These are phyloP conservation scores for Chamaenerion angustifolium DNA, from an alignment of 345 rosid genomes.

Conservation along the genomic window DNA sequence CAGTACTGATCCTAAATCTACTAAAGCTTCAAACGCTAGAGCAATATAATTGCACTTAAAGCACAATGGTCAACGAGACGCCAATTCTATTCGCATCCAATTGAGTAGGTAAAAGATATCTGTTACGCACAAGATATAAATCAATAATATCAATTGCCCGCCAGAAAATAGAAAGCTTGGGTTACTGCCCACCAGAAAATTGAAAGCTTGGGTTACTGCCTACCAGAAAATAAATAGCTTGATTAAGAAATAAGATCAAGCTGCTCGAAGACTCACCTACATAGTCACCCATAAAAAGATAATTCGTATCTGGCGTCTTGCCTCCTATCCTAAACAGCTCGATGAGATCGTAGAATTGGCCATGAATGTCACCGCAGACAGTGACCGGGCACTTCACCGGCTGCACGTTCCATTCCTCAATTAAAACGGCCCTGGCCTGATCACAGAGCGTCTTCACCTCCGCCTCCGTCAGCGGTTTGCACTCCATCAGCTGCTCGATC, in stretches of 20 bases:
- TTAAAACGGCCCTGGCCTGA: constrained; percentile 80
- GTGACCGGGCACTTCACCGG: constrained; percentile 98
- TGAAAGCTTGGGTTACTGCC: too few species aligned
- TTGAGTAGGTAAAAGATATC: too few species aligned
- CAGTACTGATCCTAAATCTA: too few species aligned
- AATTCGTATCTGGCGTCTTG: constrained; percentile 85
- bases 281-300: constrained; percentile 97
- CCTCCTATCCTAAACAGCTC: constrained; percentile 95
- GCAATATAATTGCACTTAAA: too few species aligned
- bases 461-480: constrained; percentile 77
- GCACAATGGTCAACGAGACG: too few species aligned
- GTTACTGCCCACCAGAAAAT: neutral
- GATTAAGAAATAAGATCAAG: neutral
- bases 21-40: too few species aligned
- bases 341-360: constrained; percentile 87
- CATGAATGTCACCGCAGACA: constrained; percentile 95
- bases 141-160: too few species aligned
- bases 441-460: constrained; percentile 90
- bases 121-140: too few species aligned
- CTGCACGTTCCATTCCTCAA: constrained; percentile 99
- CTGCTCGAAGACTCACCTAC: constrained; percentile 46
- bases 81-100: too few species aligned
- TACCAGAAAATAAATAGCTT: neutral
- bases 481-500: constrained; percentile 96
- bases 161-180: too few species aligned